Base-by-base conservation (phyloP, 1,284 basidiomycete species). In the Porogramme epimiltina region DNA sequence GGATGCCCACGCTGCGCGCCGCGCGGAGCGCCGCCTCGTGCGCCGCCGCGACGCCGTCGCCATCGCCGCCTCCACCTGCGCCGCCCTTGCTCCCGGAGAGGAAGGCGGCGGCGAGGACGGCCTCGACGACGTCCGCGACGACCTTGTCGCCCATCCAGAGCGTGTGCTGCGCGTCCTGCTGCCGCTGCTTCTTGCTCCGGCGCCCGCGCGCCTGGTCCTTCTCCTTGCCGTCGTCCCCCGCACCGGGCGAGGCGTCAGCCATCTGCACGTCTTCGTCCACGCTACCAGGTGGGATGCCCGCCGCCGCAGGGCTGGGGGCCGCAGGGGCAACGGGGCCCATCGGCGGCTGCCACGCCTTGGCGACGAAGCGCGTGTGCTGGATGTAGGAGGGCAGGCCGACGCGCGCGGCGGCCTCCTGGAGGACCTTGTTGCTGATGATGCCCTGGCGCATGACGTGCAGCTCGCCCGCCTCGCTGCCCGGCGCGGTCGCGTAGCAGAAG, bases 101-200 rank as follows among this genome's bases (percentile, higher is more conserved):
- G 64, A 85, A 91, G 4, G 86, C 89, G 4, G 91, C 90, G 19
- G 87, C 91, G 37, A 93, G 81, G 49, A 93, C 82, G 3, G 89
- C 88, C 67, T 93, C 91, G 15, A 82, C 80, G 40, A 91, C 87
- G 68, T 93, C 91, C 44, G 90, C 89, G 31, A 91, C 75, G n/a
- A 81, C 90, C 81, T 92, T 92, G 69, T 91, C 89, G 44, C 87
- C 87, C 13, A 92, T 66, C 76, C 79, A 82, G 51, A 88, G 85
- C 15, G 73, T 70, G 51, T 67, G 63, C 50, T 70, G 70, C 44
- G 81, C 77, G 25, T 82, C 75, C 38, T 73, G 65, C 64, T 74
- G 62, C 64, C 74, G 74, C 59, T 73, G 73, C 60, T 69, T 72
- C 61, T 74, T 76, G 43, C 57, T 59, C 50, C 68, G 67, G 47